A percentile compares a stretch with the other conserved stretches of the same genome.
Conservation (phyloP, 2,329 filamentous ascomycete genomes). For the Stagonosporopsis vannaccii region DNA sequence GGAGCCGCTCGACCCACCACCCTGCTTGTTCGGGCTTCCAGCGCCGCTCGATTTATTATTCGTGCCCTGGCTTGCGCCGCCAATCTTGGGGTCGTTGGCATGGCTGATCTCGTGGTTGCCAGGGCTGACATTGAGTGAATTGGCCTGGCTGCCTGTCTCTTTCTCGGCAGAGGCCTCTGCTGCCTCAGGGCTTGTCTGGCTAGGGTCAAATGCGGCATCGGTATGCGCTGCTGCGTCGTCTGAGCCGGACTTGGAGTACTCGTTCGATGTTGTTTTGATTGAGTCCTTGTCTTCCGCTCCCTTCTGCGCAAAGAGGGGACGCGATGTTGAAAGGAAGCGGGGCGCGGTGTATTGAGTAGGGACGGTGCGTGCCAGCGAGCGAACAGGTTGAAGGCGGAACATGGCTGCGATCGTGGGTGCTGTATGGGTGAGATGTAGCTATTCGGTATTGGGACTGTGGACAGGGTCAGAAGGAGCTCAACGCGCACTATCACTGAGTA, state of each 20-base stretch:
- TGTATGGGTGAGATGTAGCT: not conserved
- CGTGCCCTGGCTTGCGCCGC: conserved; percentile 50
- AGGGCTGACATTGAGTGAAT: conserved; percentile 64
- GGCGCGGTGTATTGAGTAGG: conserved; percentile 20
- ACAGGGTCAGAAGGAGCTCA: not conserved
- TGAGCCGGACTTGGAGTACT: conserved; percentile 72
- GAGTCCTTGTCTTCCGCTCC: conserved; percentile 61
- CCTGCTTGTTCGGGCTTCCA: conserved; percentile 49
- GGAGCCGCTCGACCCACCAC: conserved; percentile 40
- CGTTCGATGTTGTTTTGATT: conserved; percentile 69
- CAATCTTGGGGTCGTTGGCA: conserved; percentile 50
- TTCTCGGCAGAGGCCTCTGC: conserved; percentile 55
- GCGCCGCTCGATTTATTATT: conserved; percentile 44
- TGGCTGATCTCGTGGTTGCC: conserved; percentile 66
- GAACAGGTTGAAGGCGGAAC: conserved; percentile 35
- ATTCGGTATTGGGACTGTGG: not conserved
- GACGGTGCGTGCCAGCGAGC: conserved; percentile 28
- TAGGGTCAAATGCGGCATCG: conserved; percentile 73
- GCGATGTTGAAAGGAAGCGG: conserved; percentile 36
- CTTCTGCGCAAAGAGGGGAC: conserved; percentile 46
- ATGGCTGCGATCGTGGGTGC: conserved; percentile 17
- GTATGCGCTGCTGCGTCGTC: conserved; percentile 64
- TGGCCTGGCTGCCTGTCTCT: conserved; percentile 41
- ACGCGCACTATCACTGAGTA: not conserved
- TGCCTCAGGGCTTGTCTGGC: conserved; percentile 70